Evolutionary conservation across 2,329 filamentous ascomycete genomes (phyloP).

Genomic region (Colletotrichum lentis): DNA sequence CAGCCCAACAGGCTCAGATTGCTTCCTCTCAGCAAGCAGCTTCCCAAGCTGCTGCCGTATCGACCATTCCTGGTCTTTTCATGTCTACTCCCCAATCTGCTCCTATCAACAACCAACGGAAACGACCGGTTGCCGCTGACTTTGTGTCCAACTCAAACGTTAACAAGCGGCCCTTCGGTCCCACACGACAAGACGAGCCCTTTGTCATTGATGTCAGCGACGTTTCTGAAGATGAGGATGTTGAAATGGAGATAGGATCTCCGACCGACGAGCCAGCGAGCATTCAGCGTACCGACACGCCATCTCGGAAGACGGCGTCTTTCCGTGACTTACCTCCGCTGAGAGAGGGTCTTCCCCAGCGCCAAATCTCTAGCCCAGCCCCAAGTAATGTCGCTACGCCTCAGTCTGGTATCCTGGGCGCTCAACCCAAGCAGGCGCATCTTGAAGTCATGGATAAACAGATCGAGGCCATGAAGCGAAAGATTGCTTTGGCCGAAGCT

Average conservation of each 20-base stretch:
- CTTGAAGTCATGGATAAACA: conserved; percentile 62
- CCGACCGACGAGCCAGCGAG: conserved; percentile 54
- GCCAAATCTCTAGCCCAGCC: conserved; percentile 53
- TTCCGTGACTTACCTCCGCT: conserved; percentile 58
- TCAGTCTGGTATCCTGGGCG: conserved; percentile 46
- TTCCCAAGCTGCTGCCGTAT: conserved; percentile 19
- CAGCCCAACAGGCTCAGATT: not conserved
- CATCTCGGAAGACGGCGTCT: conserved; percentile 48
- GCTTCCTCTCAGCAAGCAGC: not conserved
- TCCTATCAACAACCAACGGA: conserved; percentile 44
- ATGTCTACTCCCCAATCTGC: conserved; percentile 45
- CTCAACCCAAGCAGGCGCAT: conserved; percentile 49
- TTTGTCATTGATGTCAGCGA: conserved; percentile 90
- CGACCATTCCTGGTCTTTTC: conserved; percentile 51
- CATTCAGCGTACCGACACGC: conserved; percentile 44
- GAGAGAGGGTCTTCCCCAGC: conserved; percentile 50
- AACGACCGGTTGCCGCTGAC: conserved; percentile 70
- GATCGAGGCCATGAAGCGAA: conserved; percentile 68
- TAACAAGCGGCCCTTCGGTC: conserved; percentile 69
- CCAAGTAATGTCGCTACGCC: conserved; percentile 49
- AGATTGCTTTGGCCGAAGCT: conserved; percentile 67
- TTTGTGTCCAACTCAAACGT: conserved; percentile 65
- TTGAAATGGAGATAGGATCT: conserved; percentile 73
- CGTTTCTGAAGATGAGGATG: conserved; percentile 66
- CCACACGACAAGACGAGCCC: conserved; percentile 64